Evolutionary conservation across 768 basidiomycete genomes (phyloP).

Genomic region (Suillus subalutaceus): DNA sequence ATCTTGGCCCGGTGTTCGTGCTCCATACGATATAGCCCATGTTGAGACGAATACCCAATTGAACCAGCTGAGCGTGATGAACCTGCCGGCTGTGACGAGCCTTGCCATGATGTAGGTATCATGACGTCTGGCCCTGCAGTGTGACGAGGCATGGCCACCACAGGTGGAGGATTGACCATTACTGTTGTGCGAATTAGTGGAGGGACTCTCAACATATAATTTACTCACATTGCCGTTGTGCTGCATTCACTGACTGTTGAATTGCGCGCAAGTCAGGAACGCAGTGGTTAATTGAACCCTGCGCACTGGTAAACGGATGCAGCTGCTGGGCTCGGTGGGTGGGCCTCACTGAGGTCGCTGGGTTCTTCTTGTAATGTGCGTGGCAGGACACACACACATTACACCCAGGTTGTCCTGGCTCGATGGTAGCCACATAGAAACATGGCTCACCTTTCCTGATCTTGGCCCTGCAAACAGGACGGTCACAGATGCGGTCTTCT

Average conservation of each 20-base stretch:
- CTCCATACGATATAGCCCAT: not conserved
- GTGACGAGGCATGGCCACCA: not conserved
- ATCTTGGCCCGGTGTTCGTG: not conserved
- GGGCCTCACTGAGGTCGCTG: not conserved
- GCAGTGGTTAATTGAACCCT: not conserved
- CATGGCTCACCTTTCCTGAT: conserved; percentile 7
- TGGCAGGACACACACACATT: conserved; percentile 2
- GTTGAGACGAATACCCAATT: not conserved
- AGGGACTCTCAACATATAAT: not conserved
- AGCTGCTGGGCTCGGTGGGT: not conserved
- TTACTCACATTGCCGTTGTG: conserved; percentile 1
- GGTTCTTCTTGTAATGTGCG: not conserved
- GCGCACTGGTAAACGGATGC: not conserved
- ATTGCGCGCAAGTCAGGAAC: conserved; percentile 3
- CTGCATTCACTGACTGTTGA: conserved; percentile 9
- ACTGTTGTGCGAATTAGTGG: not conserved
- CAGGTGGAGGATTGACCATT: conserved; percentile 6
- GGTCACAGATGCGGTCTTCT: not conserved
- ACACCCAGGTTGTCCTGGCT: conserved; percentile 2
- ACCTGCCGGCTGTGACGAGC: not conserved
- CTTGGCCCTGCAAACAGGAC: not conserved
- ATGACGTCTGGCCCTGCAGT: conserved; percentile 1
- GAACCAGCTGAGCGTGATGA: not conserved
- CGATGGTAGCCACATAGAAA: conserved; percentile 5
- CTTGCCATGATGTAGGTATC: conserved; percentile 5